A percentile compares a stretch with the other conserved stretches of the same genome.
Evolutionary conservation across 306 rosid species (phyloP).

Genomic region (Castanea crenata): DNA sequence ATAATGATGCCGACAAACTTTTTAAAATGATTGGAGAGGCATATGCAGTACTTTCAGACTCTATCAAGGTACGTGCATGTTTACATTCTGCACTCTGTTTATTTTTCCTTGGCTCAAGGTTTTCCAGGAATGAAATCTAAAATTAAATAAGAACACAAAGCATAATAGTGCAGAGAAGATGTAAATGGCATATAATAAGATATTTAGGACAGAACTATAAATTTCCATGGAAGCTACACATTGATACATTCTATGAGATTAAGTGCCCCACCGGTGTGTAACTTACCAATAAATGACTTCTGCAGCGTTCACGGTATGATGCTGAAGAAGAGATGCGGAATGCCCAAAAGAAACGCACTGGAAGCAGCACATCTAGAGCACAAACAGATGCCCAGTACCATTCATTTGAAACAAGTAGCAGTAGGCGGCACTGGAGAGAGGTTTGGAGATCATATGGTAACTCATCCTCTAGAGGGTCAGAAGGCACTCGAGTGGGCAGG

Average conservation of each 20-base stretch:
- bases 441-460: conserved; percentile 55
- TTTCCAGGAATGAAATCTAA: background rate
- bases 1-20: conserved; percentile 73
- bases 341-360: conserved; percentile 66
- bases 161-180: background rate
- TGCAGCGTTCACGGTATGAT: conserved; percentile 80
- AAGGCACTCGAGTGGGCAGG: conserved; percentile 52
- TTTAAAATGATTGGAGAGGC: conserved; percentile 93
- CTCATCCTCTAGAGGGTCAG: conserved; percentile 51
- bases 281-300: background rate
- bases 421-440: conserved; percentile 74
- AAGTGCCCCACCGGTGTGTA: too few relatives aligned
- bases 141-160: background rate
- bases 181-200: background rate
- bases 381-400: conserved; percentile 51
- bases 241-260: background rate
- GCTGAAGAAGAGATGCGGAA: conserved; percentile 89
- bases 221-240: background rate
- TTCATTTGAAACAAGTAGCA: conserved; percentile 61
- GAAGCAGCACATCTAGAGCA: conserved; percentile 54
- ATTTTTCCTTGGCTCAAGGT: background rate
- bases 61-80: conserved; percentile 57
- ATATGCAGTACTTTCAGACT: conserved; percentile 78
- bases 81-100: background rate
- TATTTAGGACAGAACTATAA: background rate